A percentile compares a stretch with the other conserved stretches of the same genome.
phyloP scores from a whole-genome alignment of 768 basidiomycete genomes.

The Lentinula guzmanii region DNA sequence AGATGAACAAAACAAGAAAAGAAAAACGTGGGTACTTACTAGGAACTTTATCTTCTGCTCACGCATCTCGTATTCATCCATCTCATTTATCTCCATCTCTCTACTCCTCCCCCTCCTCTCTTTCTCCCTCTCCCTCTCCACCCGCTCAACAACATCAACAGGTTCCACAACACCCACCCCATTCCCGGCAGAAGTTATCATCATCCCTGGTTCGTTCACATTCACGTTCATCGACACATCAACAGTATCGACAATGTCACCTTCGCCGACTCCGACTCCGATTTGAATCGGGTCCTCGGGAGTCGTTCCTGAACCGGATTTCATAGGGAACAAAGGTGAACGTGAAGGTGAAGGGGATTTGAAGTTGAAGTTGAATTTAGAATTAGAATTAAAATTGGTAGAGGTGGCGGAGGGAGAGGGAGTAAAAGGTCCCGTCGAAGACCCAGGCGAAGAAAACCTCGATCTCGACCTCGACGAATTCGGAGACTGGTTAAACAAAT shows the following conservation, averaged over 20 bases:
- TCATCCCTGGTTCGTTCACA: not conserved
- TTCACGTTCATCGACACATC: not conserved
- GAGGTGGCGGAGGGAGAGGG: too few relatives aligned
- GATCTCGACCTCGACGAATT: not conserved
- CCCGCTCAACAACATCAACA: not conserved
- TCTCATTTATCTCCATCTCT: not conserved
- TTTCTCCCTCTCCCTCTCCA: not conserved
- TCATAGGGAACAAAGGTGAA: too few relatives aligned
- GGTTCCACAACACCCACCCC: not conserved
- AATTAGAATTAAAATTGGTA: too few relatives aligned
- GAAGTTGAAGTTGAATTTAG: too few relatives aligned
- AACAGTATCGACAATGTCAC: too few relatives aligned
- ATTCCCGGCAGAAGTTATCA: not conserved
- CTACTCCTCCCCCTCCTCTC: not conserved
- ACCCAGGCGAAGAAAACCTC: not conserved
- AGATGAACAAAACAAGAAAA: not conserved
- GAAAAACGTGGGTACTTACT: not conserved
- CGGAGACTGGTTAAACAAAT: not conserved
- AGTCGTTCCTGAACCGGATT: not conserved
- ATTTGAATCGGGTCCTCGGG: not conserved
- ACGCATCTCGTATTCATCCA: not conserved
- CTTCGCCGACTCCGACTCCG: too few relatives aligned
- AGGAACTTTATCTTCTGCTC: not conserved
- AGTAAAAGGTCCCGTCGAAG: too few relatives aligned
- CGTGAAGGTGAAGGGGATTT: too few relatives aligned